Base-by-base conservation (phyloP, 2,329 filamentous ascomycete species). In the Colletotrichum simmondsii region DNA sequence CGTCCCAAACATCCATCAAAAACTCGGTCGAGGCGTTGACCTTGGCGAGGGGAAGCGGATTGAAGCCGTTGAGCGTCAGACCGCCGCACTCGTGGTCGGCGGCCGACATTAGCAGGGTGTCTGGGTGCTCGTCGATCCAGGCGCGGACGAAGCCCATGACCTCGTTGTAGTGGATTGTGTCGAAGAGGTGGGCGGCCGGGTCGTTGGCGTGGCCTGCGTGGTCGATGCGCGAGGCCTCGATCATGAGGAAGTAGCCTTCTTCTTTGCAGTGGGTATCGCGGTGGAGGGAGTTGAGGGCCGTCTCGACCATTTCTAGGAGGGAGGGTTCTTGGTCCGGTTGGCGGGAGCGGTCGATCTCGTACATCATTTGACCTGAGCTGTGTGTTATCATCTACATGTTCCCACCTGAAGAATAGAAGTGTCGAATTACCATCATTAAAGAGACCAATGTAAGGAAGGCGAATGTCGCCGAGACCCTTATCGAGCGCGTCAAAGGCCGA, bases 131-230 rank as follows among this genome's bases (percentile, higher is more conserved):
- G 71, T 85, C 82, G 68, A 84, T 83, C 82, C 82, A 84, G 22
- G 80, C 73, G n/a, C 77, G 78, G 57, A 84, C 80, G 54, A 78
- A 80, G 4, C 77, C 77, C 73, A 84, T 80, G 19, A 82, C 80
- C 14, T 80, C 76, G 74, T 84, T 82, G 75, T 84, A 84, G 75
- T 83, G 81, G 37, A 85, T 77, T 22, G 80, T 81, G 26, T 85
- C 83, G 70, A 82, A 80, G 35, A 89, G 85, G 75, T 90, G 88
- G 19, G 86, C 87, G 22, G 85, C 86, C 4, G 88, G 86, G 75
- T 89, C 88, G 75, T 89, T 89, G 77, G 85, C 86, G 75, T 89
- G 88, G 61, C 79, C 77, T 37, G 80, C 79, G 72, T 83, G 81
- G 71, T 82, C 80, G 70, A 83, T 83, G 35, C 81, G 77, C 8